A percentile compares a stretch with the other conserved stretches of the same genome.
These are phyloP conservation scores for Elasticomyces elasticus DNA, from an alignment of 495 filamentous ascomycete genomes.

Conservation along the genomic window DNA sequence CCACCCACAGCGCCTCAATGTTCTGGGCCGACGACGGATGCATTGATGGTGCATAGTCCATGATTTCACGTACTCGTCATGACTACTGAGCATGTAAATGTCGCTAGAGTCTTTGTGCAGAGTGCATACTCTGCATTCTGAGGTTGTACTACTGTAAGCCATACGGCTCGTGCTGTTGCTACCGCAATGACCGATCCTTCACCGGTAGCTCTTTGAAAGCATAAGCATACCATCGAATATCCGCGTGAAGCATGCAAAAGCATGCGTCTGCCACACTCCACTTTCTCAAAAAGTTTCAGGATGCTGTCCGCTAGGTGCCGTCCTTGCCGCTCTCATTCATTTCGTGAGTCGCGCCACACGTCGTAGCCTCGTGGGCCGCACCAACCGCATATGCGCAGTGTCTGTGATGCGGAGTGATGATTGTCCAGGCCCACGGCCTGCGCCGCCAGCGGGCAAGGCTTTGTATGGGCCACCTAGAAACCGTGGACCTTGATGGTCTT, in stretches of 20 bases:
- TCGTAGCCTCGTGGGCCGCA: not conserved
- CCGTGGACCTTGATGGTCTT: conserved; percentile 97
- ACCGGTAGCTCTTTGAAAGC: not conserved
- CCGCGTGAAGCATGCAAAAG: not conserved
- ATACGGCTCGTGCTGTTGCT: not conserved
- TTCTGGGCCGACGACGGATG: too few relatives aligned
- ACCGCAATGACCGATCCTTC: not conserved
- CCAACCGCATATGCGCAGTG: not conserved
- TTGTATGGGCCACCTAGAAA: conserved; percentile 44
- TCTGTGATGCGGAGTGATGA: not conserved
- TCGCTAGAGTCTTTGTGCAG: too few relatives aligned
- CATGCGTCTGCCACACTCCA: too few relatives aligned
- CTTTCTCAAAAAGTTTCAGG: not conserved
- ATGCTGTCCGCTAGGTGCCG: not conserved
- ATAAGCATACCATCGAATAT: not conserved
- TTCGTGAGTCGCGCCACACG: not conserved
- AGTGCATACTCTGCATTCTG: too few relatives aligned
- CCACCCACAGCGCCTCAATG: too few relatives aligned
- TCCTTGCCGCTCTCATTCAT: not conserved
- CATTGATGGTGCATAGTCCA: too few relatives aligned
- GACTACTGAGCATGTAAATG: too few relatives aligned
- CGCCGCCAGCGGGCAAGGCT: not conserved
- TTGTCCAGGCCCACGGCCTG: not conserved
- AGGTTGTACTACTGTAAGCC: not conserved
- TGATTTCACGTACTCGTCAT: too few relatives aligned